Conservation (phyloP, 257 asterid genomes). For the Solanum chmielewskii region DNA sequence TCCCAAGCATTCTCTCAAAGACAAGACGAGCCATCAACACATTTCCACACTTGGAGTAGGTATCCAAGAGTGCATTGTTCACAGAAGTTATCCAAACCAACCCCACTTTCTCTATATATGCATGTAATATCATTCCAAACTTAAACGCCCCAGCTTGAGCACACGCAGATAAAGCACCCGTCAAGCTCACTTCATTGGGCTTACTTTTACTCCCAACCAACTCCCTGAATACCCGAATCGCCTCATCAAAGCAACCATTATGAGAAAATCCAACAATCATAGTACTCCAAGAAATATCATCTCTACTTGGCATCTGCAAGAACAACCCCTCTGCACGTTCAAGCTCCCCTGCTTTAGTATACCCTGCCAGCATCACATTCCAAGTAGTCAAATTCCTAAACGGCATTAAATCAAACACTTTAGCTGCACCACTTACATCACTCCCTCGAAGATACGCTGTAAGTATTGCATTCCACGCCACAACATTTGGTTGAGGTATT, state of each 20-base stretch:
- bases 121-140: slow-evolving; percentile 51
- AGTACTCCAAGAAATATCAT: slow-evolving; percentile 81
- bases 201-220: slow-evolving; percentile 35
- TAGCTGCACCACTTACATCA: slow-evolving; percentile 42
- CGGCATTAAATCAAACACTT: slow-evolving; percentile 43
- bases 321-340: slow-evolving; percentile 41
- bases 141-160: slow-evolving; percentile 66
- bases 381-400: slow-evolving; percentile 43
- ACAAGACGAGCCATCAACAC: slow-evolving; percentile 58
- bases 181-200: slow-evolving; percentile 69
- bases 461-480: slow-evolving; percentile 74
- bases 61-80: slow-evolving; percentile 64
- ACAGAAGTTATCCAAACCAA: slow-evolving; percentile 55
- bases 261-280: slow-evolving; percentile 33
- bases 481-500: slow-evolving; percentile 62
- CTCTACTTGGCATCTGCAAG: slow-evolving; percentile 40
- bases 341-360: slow-evolving; percentile 48
- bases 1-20: slow-evolving; percentile 52
- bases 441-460: slow-evolving; percentile 56
- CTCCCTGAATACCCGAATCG: slow-evolving; percentile 43
- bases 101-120: slow-evolving; percentile 16
- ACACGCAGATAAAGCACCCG: slow-evolving; percentile 69
- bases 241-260: slow-evolving; percentile 41
- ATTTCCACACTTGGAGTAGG: slow-evolving; percentile 71
- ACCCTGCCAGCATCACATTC: slow-evolving; percentile 81